A percentile compares a stretch with the other conserved stretches of the same genome.
These are phyloP conservation scores for Amanita pseudoporphyria DNA, from an alignment of 768 basidiomycete genomes.

Conservation along the genomic window DNA sequence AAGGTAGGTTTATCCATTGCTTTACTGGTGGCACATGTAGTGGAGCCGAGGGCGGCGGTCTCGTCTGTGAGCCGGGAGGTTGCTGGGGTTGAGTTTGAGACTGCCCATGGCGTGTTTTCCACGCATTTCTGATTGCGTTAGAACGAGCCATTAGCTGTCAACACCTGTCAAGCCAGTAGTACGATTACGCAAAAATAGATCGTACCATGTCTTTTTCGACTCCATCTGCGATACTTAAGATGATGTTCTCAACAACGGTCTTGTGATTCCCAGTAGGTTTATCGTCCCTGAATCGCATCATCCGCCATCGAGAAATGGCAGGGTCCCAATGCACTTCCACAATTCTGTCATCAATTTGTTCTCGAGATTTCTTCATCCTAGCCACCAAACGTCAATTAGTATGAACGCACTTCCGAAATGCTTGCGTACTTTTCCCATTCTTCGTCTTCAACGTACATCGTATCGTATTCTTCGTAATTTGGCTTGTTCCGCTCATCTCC, in stretches of 20 bases:
- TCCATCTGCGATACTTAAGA: conserved; percentile 88
- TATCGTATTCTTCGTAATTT: conserved; percentile 80
- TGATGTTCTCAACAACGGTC: conserved; percentile 77
- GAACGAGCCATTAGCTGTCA: conserved; percentile 59
- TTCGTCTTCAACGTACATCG: conserved; percentile 74
- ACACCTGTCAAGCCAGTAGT: neutral
- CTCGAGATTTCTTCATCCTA: conserved; percentile 76
- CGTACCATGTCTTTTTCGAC: conserved; percentile 82
- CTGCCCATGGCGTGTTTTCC: conserved; percentile 57
- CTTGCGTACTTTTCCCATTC: conserved; percentile 85
- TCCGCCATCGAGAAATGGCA: conserved; percentile 58
- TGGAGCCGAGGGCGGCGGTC: conserved; percentile 17
- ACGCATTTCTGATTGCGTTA: conserved; percentile 54
- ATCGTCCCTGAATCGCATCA: conserved; percentile 92
- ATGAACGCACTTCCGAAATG: neutral
- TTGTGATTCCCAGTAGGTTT: conserved; percentile 89
- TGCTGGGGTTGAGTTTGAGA: conserved; percentile 16
- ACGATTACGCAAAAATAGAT: neutral
- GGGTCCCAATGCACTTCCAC: conserved; percentile 92
- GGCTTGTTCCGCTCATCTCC: conserved; percentile 49
- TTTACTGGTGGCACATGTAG: conserved; percentile 15
- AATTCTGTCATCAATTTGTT: conserved; percentile 89
- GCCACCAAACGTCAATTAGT: neutral
- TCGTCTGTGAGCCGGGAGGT: conserved; percentile 13
- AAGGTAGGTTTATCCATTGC: conserved; percentile 12